Conservation (phyloP, 108 stramenopile genomes). For the Fragilariopsis cylindrus region DNA sequence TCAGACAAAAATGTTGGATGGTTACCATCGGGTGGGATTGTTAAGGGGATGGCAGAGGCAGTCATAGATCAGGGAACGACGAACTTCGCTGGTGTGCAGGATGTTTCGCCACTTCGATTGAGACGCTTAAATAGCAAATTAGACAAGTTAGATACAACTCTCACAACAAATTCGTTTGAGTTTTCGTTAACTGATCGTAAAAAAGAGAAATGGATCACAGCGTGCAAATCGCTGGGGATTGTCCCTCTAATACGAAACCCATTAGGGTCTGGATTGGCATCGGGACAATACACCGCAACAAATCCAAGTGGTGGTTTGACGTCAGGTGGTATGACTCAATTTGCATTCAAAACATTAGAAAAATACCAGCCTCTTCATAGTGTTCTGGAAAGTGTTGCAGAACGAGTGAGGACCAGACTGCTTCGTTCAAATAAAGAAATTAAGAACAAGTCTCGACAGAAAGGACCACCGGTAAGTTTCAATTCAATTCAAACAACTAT, state of each 20-base stretch:
- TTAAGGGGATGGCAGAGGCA: conserved; percentile 42
- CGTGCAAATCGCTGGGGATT: conserved; percentile 80
- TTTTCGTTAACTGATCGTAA: conserved; percentile 81
- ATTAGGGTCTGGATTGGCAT: conserved; percentile 76
- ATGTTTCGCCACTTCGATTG: conserved; percentile 38
- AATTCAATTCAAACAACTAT: no score
- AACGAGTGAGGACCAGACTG: conserved; percentile 58
- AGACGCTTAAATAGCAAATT: conserved; percentile 33
- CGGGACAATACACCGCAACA: conserved; percentile 70
- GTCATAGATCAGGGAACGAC: conserved; percentile 42
- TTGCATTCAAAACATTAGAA: conserved; percentile 59
- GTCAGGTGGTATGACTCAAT: conserved; percentile 47
- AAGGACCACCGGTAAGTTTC: conserved; percentile 36
- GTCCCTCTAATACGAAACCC: conserved; percentile 76
- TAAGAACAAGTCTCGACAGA: conserved; percentile 29
- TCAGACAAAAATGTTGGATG: conserved; percentile 61
- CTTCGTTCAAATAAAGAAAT: conserved; percentile 37
- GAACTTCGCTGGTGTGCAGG: conserved; percentile 67
- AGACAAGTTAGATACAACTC: conserved; percentile 26
- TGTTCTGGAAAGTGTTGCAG: conserved; percentile 55
- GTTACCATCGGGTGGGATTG: conserved; percentile 41
- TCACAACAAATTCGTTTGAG: conserved; percentile 66
- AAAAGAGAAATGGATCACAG: conserved; percentile 59
- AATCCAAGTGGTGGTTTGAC: conserved; percentile 81
- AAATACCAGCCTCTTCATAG: conserved; percentile 70